These are phyloP conservation scores for Wakefieldia striispora DNA, from an alignment of 768 basidiomycete species.

Conservation along the genomic window DNA sequence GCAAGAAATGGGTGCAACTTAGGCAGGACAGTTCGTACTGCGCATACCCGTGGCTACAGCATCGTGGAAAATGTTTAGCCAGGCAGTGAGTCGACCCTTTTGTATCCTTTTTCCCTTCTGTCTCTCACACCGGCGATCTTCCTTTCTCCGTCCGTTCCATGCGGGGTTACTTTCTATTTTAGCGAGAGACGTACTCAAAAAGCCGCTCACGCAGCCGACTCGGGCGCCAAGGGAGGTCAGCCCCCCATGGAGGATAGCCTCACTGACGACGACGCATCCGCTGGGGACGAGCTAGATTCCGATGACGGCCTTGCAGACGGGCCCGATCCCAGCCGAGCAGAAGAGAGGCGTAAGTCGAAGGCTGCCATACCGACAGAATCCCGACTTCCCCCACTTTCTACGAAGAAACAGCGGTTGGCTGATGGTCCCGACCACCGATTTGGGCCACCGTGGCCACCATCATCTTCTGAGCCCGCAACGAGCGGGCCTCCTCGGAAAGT, in stretches of 20 bases:
- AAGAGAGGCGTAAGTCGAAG: conserved; percentile 28
- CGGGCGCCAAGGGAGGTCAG: conserved; percentile 37
- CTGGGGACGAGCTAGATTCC: conserved; percentile 37
- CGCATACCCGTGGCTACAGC: conserved; percentile 80
- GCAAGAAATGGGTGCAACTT: conserved; percentile 81
- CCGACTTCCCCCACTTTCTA: conserved; percentile 13
- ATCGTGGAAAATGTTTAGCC: conserved; percentile 72
- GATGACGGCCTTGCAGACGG: conserved; percentile 31
- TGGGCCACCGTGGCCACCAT: conserved; percentile 21
- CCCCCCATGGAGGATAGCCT: conserved; percentile 25
- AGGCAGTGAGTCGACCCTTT: conserved; percentile 51
- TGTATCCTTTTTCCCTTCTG: neutral
- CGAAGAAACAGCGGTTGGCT: conserved; percentile 25
- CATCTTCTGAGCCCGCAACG: conserved; percentile 16
- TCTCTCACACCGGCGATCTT: conserved; percentile 12
- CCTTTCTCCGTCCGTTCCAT: conserved; percentile 5
- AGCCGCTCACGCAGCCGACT: conserved; percentile 49
- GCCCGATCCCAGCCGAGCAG: conserved; percentile 17
- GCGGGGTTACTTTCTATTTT: neutral
- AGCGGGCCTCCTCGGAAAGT: conserved; percentile 19
- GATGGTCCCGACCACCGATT: conserved; percentile 18
- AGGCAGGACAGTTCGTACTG: conserved; percentile 77
- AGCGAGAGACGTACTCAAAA: conserved; percentile 60
- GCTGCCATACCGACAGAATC: conserved; percentile 18
- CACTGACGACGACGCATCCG: conserved; percentile 31